These are phyloP conservation scores for Solanum ossicruentum DNA, from an alignment of 257 asterid genomes.

Conservation along the genomic window DNA sequence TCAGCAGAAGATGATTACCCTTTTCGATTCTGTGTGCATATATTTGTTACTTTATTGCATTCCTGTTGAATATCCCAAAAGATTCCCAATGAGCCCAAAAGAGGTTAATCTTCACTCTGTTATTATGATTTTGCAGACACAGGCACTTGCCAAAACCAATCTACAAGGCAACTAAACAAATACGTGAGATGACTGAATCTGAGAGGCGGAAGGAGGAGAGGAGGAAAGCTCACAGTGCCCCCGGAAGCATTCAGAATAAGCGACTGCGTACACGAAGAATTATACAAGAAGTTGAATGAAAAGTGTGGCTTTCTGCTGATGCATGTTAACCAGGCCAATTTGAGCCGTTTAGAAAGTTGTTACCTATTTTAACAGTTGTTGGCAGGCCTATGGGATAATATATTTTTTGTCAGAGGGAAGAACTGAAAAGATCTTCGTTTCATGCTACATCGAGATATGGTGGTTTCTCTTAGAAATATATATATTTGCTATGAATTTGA, in stretches of 20 bases:
- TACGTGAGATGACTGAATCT: conserved; percentile 50
- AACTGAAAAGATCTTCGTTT: neutral
- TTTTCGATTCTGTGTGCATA: neutral
- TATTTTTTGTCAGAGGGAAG: neutral
- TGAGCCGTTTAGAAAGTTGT: neutral
- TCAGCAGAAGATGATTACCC: neutral
- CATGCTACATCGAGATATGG: neutral
- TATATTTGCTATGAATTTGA: neutral
- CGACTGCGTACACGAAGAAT: conserved; percentile 58
- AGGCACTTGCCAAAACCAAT: conserved; percentile 82
- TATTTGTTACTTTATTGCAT: neutral
- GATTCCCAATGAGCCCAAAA: neutral
- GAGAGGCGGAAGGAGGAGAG: conserved; percentile 59
- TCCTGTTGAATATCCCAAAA: neutral
- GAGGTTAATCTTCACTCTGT: neutral
- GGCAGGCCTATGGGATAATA: neutral
- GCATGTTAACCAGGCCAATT: neutral
- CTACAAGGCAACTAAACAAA: conserved; percentile 54
- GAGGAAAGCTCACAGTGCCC: conserved; percentile 86
- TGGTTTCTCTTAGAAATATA: neutral
- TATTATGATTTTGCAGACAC: conserved; percentile 45
- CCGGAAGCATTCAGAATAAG: conserved; percentile 51
- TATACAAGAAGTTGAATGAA: conserved; percentile 60
- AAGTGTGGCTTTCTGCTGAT: neutral
- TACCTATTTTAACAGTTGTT: neutral